phyloP scores from a whole-genome alignment of 495 filamentous ascomycete species.

The Oleoguttula mirabilis region DNA sequence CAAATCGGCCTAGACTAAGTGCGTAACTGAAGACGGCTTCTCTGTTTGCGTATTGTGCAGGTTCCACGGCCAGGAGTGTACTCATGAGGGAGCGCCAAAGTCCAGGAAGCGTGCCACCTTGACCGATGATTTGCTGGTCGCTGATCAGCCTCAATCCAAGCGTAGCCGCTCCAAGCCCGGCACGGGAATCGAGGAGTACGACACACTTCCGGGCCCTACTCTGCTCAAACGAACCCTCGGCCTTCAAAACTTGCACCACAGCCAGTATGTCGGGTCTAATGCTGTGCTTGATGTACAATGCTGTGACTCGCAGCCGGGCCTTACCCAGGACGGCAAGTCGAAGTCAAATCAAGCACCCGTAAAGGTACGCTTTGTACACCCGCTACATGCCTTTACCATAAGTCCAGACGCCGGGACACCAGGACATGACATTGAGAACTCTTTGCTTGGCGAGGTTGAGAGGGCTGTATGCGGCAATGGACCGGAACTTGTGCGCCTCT shows the following conservation, averaged over 20 bases:
- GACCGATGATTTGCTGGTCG: too few relatives aligned
- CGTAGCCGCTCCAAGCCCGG: background rate
- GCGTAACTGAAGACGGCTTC: conserved; percentile 20
- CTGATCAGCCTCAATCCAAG: too few relatives aligned
- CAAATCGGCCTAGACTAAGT: too few relatives aligned
- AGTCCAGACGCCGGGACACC: conserved; percentile 49
- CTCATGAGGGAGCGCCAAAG: conserved; percentile 19
- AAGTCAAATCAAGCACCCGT: too few relatives aligned
- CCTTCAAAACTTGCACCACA: conserved; percentile 28
- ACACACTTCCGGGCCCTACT: conserved; percentile 24
- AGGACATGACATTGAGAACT: conserved; percentile 45
- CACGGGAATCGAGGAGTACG: conserved; percentile 21
- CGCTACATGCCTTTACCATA: conserved; percentile 67
- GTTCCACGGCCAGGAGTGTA: conserved; percentile 25
- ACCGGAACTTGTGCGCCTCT: conserved; percentile 63
- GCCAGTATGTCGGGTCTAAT: conserved; percentile 22
- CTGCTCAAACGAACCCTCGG: conserved; percentile 27
- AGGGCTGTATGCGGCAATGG: conserved; percentile 67
- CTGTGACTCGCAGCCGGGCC: too few relatives aligned
- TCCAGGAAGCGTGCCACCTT: conserved; percentile 19
- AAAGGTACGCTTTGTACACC: conserved; percentile 61
- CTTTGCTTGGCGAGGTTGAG: conserved; percentile 63
- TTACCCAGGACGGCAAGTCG: too few relatives aligned
- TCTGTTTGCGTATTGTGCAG: conserved; percentile 22
- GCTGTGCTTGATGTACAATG: conserved; percentile 25